A percentile compares a stretch with the other conserved stretches of the same genome.
phyloP scores from a whole-genome alignment of 1,284 basidiomycete genomes.

The Sutorius eximius region DNA sequence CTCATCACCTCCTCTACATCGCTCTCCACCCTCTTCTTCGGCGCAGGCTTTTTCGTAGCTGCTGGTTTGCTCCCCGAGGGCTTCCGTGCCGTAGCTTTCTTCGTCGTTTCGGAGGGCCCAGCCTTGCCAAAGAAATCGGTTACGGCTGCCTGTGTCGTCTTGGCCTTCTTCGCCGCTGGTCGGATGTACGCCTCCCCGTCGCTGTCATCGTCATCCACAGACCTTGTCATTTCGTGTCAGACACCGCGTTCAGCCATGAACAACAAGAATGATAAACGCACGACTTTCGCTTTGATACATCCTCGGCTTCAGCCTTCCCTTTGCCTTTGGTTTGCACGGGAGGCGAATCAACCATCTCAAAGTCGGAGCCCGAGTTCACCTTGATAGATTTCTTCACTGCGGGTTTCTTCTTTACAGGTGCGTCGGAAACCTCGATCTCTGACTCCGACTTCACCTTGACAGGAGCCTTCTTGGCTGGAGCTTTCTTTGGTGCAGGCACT shows the following conservation, averaged over 20 bases:
- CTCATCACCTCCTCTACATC: slow-evolving; percentile 33
- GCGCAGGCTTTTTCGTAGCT: slow-evolving; percentile 43
- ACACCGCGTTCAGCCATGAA: not conserved
- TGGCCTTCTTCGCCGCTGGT: slow-evolving; percentile 45
- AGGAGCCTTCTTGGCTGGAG: slow-evolving; percentile 26
- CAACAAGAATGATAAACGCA: slow-evolving; percentile 26
- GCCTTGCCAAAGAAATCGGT: slow-evolving; percentile 54
- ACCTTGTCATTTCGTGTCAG: slow-evolving; percentile 28
- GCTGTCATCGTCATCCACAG: slow-evolving; percentile 15
- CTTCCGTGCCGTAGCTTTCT: slow-evolving; percentile 43
- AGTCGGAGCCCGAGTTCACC: slow-evolving; percentile 36
- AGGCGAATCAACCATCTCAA: slow-evolving; percentile 35
- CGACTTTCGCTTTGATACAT: slow-evolving; percentile 56
- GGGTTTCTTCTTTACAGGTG: slow-evolving; percentile 17
- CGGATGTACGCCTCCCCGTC: slow-evolving; percentile 41
- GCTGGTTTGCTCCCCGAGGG: slow-evolving; percentile 49
- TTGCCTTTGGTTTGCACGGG: slow-evolving; percentile 31
- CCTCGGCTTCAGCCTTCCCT: slow-evolving; percentile 40
- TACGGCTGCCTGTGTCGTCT: slow-evolving; percentile 45
- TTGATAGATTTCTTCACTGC: slow-evolving; percentile 19
- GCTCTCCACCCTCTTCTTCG: slow-evolving; percentile 39
- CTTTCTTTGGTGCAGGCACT: not conserved
- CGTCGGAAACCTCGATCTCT: slow-evolving; percentile 35
- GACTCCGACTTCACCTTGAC: slow-evolving; percentile 37
- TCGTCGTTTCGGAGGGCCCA: slow-evolving; percentile 30